Conservation (phyloP, 768 basidiomycete genomes). For the Antrodiella citrinella region DNA sequence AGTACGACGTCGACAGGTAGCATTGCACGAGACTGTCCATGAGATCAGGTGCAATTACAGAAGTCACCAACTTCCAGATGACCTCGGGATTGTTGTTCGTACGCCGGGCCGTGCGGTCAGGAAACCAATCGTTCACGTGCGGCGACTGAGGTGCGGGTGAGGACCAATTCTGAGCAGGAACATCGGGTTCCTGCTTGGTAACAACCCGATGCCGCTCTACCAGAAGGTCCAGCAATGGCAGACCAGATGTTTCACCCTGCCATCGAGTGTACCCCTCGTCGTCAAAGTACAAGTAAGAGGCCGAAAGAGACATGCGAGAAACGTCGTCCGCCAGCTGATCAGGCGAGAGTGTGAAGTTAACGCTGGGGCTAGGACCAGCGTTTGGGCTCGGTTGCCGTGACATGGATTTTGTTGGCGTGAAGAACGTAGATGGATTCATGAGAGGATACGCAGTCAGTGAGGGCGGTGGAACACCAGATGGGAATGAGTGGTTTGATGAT, state of each 20-base stretch:
- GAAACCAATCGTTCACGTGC: conserved; percentile 58
- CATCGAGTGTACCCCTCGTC: conserved; percentile 83
- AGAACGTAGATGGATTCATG: conserved; percentile 75
- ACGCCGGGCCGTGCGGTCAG: conserved; percentile 64
- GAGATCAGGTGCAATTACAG: conserved; percentile 78
- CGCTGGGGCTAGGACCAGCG: conserved; percentile 31
- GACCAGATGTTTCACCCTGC: conserved; percentile 91
- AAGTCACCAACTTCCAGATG: conserved; percentile 81
- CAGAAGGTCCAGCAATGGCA: conserved; percentile 79
- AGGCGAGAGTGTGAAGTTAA: conserved; percentile 12
- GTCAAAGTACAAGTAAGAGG: conserved; percentile 80
- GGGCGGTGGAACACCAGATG: conserved; percentile 65
- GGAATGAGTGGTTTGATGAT: conserved; percentile 32
- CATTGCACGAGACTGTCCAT: conserved; percentile 90
- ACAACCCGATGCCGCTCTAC: conserved; percentile 56
- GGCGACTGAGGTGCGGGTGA: conserved; percentile 5
- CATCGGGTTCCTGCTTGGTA: conserved; percentile 27
- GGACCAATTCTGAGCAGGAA: conserved; percentile 12
- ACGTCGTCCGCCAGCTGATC: conserved; percentile 51
- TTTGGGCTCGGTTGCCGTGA: conserved; percentile 41
- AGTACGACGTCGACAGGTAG: conserved; percentile 88
- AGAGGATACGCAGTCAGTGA: conserved; percentile 72
- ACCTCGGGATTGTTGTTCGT: conserved; percentile 82
- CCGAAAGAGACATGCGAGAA: conserved; percentile 57
- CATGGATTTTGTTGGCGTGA: conserved; percentile 39